Conservation (phyloP, 805 yeast species). For the Candida methanosorbosa region DNA sequence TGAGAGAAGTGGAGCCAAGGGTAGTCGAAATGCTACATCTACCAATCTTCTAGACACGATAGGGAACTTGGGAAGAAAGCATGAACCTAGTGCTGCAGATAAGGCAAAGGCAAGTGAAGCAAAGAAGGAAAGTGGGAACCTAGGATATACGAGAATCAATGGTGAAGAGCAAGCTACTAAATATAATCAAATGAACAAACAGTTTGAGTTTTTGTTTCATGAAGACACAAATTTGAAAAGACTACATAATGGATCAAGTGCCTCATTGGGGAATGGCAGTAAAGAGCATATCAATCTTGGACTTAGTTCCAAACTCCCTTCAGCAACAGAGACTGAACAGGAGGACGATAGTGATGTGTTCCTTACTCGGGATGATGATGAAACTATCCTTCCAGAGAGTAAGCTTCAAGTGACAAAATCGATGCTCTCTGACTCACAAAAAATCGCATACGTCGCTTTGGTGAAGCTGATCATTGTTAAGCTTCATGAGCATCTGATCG, state of each 20-base stretch:
- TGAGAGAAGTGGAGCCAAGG: not conserved
- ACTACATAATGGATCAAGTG: conserved; percentile 12
- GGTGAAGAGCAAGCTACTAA: conserved; percentile 79
- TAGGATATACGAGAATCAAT: conserved; percentile 83
- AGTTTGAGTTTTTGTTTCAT: conserved; percentile 43
- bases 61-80: too few relatives aligned
- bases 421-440: conserved; percentile 74
- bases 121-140: conserved; percentile 29
- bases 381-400: too few relatives aligned
- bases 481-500: conserved; percentile 74
- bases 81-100: conserved; percentile 14
- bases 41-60: conserved; percentile 7
- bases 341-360: conserved; percentile 24
- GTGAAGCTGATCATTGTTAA: conserved; percentile 68
- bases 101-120: conserved; percentile 5
- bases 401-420: conserved; percentile 36
- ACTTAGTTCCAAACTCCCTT: conserved; percentile 2
- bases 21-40: not conserved
- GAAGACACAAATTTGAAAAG: conserved; percentile 24
- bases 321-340: conserved; percentile 2
- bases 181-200: conserved; percentile 41
- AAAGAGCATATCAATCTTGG: not conserved
- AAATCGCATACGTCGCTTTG: conserved; percentile 86
- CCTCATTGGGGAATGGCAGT: conserved; percentile 1
- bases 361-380: conserved; percentile 38